These are phyloP conservation scores for Calycina herbarum DNA, from an alignment of 2,329 filamentous ascomycete species.

Conservation along the genomic window DNA sequence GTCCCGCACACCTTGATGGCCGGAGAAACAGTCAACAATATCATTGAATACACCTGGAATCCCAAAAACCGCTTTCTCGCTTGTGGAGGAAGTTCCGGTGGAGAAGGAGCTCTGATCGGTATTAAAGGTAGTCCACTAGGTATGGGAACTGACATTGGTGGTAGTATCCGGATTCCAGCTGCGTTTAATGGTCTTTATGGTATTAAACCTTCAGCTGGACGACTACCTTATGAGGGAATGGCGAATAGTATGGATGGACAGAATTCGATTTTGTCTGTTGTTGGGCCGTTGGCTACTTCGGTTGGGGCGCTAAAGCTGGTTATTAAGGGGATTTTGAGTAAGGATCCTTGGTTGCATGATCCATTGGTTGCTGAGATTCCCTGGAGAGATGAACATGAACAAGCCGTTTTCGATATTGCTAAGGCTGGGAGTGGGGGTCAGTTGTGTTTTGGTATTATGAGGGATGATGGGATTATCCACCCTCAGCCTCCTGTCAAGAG, in stretches of 20 bases:
- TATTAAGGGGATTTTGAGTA: constrained; percentile 55
- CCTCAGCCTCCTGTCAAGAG: constrained; percentile 59
- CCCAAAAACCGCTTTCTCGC: constrained; percentile 35
- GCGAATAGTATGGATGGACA: constrained; percentile 63
- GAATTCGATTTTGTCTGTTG: constrained; percentile 59
- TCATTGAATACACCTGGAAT: constrained; percentile 43
- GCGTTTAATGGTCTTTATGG: constrained; percentile 43
- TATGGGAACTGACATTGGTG: constrained; percentile 40
- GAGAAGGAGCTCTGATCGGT: constrained; percentile 38
- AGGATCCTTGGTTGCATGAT: constrained; percentile 65
- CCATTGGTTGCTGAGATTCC: constrained; percentile 65
- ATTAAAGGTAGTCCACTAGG: constrained; percentile 36
- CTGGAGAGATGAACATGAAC: constrained; percentile 53
- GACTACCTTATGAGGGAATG: constrained; percentile 53
- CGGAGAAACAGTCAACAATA: constrained; percentile 59
- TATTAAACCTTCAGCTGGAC: constrained; percentile 40
- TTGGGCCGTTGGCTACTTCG: constrained; percentile 62
- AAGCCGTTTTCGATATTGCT: constrained; percentile 42
- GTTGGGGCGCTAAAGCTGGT: constrained; percentile 54
- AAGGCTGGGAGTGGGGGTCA: constrained; percentile 37
- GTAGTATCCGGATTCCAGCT: constrained; percentile 39
- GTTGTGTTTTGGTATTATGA: constrained; percentile 56
- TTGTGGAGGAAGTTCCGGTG: constrained; percentile 36
- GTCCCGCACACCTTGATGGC: constrained; percentile 48
- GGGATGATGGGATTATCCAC: constrained; percentile 49